phyloP scores from a whole-genome alignment of 345 rosid species.

The Gynandropsis gynandra region DNA sequence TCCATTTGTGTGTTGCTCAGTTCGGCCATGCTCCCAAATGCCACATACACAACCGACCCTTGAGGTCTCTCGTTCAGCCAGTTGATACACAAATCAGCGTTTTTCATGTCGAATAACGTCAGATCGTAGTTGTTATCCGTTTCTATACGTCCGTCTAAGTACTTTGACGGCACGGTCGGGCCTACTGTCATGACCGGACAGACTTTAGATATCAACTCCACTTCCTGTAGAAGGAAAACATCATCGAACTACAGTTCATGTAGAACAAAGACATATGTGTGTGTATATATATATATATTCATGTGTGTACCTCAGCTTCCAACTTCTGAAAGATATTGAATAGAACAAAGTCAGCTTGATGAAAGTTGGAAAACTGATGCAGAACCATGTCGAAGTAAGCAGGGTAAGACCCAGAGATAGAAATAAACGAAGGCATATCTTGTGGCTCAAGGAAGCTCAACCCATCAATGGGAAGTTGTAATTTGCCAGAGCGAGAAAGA shows the following conservation, averaged over 20 bases:
- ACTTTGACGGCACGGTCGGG: conserved; percentile 59
- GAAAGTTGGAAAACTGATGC: conserved; percentile 42
- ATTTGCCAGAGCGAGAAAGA: conserved; percentile 26
- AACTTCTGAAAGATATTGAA: conserved; percentile 39
- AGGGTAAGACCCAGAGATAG: conserved; percentile 34
- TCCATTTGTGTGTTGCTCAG: conserved; percentile 38
- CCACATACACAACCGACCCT: conserved; percentile 47
- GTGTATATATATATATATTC: not conserved
- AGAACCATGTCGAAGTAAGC: conserved; percentile 36
- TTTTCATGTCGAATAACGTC: conserved; percentile 32
- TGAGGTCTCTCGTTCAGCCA: conserved; percentile 48
- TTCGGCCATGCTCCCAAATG: conserved; percentile 60
- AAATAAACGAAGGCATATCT: conserved; percentile 54
- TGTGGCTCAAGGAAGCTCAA: conserved; percentile 38
- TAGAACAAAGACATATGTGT: not conserved
- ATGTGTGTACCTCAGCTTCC: conserved; percentile 34
- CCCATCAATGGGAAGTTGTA: conserved; percentile 36
- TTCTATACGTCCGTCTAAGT: conserved; percentile 41
- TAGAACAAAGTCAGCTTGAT: conserved; percentile 40
- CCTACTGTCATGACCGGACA: conserved; percentile 45
- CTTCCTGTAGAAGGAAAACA: conserved; percentile 19
- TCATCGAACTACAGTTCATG: not conserved
- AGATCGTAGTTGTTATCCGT: conserved; percentile 42
- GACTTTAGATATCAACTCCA: conserved; percentile 33
- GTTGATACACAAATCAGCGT: conserved; percentile 20